phyloP scores from a whole-genome alignment of 345 rosid species.

The Bruguiera parviflora region DNA sequence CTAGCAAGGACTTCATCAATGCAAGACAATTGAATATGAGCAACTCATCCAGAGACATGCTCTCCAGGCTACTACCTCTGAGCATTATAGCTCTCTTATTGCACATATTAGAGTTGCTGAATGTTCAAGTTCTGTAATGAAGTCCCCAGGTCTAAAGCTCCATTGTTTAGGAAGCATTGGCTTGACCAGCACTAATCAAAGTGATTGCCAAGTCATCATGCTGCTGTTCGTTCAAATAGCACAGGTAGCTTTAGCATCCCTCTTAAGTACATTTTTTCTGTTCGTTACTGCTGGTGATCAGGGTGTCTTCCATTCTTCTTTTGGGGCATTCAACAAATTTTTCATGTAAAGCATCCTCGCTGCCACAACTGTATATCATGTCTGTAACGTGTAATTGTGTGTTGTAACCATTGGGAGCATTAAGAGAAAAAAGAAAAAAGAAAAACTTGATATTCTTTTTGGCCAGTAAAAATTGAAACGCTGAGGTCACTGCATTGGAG shows the following conservation, averaged over 20 bases:
- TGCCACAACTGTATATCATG: conserved; percentile 34
- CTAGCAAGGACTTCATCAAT: conserved; percentile 30
- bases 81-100: conserved; percentile 34
- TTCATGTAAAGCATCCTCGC: conserved; percentile 18
- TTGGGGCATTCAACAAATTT: conserved; percentile 7
- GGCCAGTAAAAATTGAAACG: no score
- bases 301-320: conserved; percentile 10
- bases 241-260: conserved; percentile 13
- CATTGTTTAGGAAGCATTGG: conserved; percentile 13
- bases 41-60: conserved; percentile 34
- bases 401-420: not conserved
- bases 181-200: conserved; percentile 27
- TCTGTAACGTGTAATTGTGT: not conserved
- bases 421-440: accelerated
- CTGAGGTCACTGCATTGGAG: not conserved
- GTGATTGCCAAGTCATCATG: conserved; percentile 25
- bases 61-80: conserved; percentile 38
- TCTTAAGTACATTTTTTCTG: conserved; percentile 4
- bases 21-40: conserved; percentile 23
- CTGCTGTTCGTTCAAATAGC: conserved; percentile 11
- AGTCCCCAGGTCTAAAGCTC: conserved; percentile 13
- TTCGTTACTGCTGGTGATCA: conserved; percentile 12
- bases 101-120: conserved; percentile 30
- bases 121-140: conserved; percentile 39
- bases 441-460: not conserved